phyloP scores from a whole-genome alignment of 495 filamentous ascomycete species.

The Aspergillus incahuasiensis region DNA sequence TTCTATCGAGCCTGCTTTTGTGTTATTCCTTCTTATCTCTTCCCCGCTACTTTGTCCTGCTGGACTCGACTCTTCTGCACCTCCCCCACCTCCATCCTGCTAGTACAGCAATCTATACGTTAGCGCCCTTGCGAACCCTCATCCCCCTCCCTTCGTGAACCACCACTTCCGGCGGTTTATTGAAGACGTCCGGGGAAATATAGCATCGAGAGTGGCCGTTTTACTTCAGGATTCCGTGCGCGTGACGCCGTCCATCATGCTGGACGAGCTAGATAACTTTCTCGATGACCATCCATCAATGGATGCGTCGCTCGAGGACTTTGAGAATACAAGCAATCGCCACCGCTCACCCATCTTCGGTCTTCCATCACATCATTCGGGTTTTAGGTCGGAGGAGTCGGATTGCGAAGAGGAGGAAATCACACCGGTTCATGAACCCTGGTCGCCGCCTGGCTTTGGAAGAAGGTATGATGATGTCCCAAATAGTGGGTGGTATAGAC shows the following conservation, averaged over 20 bases:
- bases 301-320: conserved; percentile 72
- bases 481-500: conserved; percentile 59
- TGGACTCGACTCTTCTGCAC: conserved; percentile 9
- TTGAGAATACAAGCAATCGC: conserved; percentile 55
- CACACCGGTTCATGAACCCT: conserved; percentile 36
- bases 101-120: conserved; percentile 10
- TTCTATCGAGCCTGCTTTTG: conserved; percentile 4
- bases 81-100: conserved; percentile 1
- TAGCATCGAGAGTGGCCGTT: conserved; percentile 18
- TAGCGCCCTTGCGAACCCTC: conserved; percentile 20
- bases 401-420: conserved; percentile 42
- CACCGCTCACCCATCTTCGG: conserved; percentile 52
- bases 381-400: conserved; percentile 64
- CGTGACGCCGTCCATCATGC: conserved; percentile 42
- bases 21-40: conserved; percentile 1
- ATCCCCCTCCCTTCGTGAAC: conserved; percentile 5
- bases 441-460: conserved; percentile 58
- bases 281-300: conserved; percentile 67
- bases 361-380: conserved; percentile 70
- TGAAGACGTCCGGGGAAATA: conserved; percentile 9
- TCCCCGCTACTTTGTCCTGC: conserved; percentile 1
- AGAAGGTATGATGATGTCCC: conserved; percentile 43
- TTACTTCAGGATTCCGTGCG: conserved; percentile 19
- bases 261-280: conserved; percentile 45
- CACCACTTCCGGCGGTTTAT: conserved; percentile 8